Evolutionary conservation across 2,329 filamentous ascomycete species (phyloP), one percentile per base, ranked within the genome.

Genomic region (Geoglossum cookeanum): DNA sequence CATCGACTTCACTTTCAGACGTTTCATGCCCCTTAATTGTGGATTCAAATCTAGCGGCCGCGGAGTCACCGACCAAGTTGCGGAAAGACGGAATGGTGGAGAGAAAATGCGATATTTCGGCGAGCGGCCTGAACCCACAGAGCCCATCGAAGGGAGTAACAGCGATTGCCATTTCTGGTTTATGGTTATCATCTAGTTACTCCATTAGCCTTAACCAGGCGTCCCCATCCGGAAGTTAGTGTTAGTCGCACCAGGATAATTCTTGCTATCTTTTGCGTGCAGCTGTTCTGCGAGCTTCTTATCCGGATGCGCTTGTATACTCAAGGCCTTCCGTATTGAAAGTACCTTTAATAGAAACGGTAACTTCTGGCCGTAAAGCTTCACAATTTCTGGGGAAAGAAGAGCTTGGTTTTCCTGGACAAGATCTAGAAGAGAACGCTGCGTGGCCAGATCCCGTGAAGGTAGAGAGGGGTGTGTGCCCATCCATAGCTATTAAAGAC

Each of bases 151-250:
- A 98, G 0, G 88, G 84, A 0, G 92, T 97, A 65, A 98, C 84
- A 60, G 92, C 92, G 69, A 98, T 95, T 61, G 92, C 90, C 92
- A 98, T 98, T 72, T 98, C 92, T 37, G 92, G 92, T 74, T 98
- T 98, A 77, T 98, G 92, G 74, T 98, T 98, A 74, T 97, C 91
- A 75, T 98, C 89, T 70, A 55, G 6, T 49, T 44, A 17, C 17
- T 22, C 27, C 15, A 22, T 33, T 53, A 57, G 17, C 32, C 4
- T 57, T 27, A 48, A 22, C 29, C 33, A 11, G 32, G 8, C 30
- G 29, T 35, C 15, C 29, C 30, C 6, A 13, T 45, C 53, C 33
- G n/a, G 15, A 42, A 48, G 32, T n/a, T 13, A 17, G 3, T 8
- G 44, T n/a, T 52, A 39, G 3, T 61, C 68, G 60, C 60, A 77